These are phyloP conservation scores for Haberlea rhodopensis DNA, from an alignment of 257 asterid species.

Conservation along the genomic window DNA sequence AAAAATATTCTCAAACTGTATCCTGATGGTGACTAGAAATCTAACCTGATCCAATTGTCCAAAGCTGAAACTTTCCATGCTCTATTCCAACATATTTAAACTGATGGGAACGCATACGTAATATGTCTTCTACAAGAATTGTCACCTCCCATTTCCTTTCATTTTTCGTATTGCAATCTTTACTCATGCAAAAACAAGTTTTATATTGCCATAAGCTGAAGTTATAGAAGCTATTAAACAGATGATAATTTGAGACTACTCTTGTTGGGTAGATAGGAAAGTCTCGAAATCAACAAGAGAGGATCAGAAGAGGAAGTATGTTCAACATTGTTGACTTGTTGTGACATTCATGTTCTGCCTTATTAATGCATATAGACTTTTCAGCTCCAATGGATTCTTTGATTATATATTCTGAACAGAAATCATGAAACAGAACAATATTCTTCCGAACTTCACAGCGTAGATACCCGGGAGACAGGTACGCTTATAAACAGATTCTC, in stretches of 20 bases:
- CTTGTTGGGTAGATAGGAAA: background rate
- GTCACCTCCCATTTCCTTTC: background rate
- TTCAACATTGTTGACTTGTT: constrained; percentile 3
- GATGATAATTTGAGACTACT: background rate
- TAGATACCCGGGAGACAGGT: no score
- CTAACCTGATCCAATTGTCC: background rate
- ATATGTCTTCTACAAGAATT: background rate
- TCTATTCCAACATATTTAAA: background rate
- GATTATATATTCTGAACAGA: background rate
- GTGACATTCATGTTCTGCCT: background rate
- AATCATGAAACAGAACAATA: background rate
- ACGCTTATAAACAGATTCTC: no score
- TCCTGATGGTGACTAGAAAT: background rate
- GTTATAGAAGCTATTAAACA: background rate
- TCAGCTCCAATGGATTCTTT: constrained; percentile 10
- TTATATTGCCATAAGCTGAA: background rate
- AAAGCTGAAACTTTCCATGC: background rate
- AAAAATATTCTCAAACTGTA: background rate
- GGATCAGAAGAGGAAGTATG: background rate
- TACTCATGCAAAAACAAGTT: background rate
- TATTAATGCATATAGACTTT: background rate
- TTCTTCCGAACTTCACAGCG: background rate
- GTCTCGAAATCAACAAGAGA: background rate
- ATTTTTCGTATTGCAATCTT: background rate
- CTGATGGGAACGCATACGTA: background rate